Conservation (phyloP, 306 rosid genomes). For the Urtica urens region DNA sequence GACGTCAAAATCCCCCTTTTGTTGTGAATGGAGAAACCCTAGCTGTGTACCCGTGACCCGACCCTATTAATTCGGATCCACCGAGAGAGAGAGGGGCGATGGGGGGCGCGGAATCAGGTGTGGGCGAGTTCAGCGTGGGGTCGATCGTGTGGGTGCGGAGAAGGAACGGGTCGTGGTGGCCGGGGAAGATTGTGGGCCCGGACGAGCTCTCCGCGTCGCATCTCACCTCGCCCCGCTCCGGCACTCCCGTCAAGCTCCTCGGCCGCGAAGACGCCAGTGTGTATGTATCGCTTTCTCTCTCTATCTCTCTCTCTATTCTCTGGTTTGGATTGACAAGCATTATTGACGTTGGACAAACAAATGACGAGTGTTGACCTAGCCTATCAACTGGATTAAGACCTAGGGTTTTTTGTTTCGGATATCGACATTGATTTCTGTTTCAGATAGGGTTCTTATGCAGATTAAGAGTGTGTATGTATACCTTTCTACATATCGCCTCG, state of each 20-base stretch:
- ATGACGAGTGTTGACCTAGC: no score
- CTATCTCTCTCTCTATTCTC: not conserved
- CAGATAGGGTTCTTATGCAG: no score
- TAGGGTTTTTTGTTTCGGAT: no score
- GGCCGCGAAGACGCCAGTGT: constrained; percentile 62
- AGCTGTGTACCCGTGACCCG: constrained; percentile 26
- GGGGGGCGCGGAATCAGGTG: constrained; percentile 36
- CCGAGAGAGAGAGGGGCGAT: constrained; percentile 19
- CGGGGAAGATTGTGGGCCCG: constrained; percentile 48
- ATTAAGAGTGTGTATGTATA: no score
- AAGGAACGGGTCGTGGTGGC: constrained; percentile 65
- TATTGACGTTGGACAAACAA: no score
- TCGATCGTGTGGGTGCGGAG: constrained; percentile 60
- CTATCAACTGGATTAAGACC: no score
- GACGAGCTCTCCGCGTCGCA: constrained; percentile 48
- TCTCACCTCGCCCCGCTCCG: constrained; percentile 56
- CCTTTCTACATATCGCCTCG: no score
- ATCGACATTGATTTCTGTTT: no score
- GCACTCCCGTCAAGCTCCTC: constrained; percentile 60
- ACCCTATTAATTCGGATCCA: constrained; percentile 21
- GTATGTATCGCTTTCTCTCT: constrained; percentile 23
- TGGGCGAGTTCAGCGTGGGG: constrained; percentile 39
- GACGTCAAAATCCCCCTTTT: constrained; percentile 33
- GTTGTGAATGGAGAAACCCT: constrained; percentile 54
- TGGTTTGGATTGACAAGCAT: no score